Percentiles rank a stretch among this genome's conserved stretches.
Conservation (phyloP, 2,329 filamentous ascomycete genomes). For the Neonectria coccinea region DNA sequence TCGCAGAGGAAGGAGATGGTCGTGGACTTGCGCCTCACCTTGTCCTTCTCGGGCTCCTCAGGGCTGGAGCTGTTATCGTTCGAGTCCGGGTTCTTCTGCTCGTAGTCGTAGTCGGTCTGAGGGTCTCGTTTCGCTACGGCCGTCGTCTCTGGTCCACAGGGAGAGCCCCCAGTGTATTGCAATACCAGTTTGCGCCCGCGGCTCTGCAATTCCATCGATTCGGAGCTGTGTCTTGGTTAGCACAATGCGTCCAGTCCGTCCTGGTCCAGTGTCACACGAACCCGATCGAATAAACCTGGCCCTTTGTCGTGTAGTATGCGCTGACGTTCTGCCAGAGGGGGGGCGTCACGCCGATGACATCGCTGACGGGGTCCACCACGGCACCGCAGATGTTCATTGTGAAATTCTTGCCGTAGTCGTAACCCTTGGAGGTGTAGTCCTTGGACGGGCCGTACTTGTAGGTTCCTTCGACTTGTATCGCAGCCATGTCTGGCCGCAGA, state of each 20-base stretch:
- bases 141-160: slow-evolving; percentile 67
- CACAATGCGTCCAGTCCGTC: slow-evolving; percentile 10
- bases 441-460: slow-evolving; percentile 55
- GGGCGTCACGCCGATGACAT: slow-evolving; percentile 74
- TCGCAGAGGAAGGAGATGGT: slow-evolving; percentile 96
- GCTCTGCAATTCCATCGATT: slow-evolving; percentile 65
- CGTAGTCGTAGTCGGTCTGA: slow-evolving; percentile 43
- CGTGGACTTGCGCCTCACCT: slow-evolving; percentile 75
- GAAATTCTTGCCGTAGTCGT: slow-evolving; percentile 84
- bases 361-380: slow-evolving; percentile 74
- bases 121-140: slow-evolving; percentile 47
- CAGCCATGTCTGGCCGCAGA: slow-evolving; percentile 65
- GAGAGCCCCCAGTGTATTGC: slow-evolving; percentile 82
- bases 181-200: slow-evolving; percentile 81
- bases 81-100: slow-evolving; percentile 37
- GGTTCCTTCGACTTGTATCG: slow-evolving; percentile 56
- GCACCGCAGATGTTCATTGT: slow-evolving; percentile 85
- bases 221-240: slow-evolving; percentile 48
- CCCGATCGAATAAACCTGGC: slow-evolving; percentile 80
- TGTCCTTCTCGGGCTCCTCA: slow-evolving; percentile 39
- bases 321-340: slow-evolving; percentile 77
- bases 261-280: slow-evolving; percentile 54
- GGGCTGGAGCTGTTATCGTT: slow-evolving; percentile 5
- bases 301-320: slow-evolving; percentile 77
- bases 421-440: slow-evolving; percentile 75